These are phyloP conservation scores for Macaranga tanarius DNA, from an alignment of 441 rosid species.

Conservation along the genomic window DNA sequence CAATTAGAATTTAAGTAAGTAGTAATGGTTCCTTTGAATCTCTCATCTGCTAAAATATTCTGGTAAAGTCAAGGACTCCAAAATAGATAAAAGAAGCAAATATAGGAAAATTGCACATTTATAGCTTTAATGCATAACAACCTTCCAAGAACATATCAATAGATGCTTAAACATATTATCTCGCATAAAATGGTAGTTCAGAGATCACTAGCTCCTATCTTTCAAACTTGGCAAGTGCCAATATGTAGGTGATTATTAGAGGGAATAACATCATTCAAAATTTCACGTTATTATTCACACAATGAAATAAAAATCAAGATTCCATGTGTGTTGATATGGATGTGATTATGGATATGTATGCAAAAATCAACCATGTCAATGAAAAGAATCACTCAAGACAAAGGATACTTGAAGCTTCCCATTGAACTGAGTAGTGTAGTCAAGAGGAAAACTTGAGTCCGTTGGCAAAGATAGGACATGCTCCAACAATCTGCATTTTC, in stretches of 20 bases:
- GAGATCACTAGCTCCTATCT: not conserved
- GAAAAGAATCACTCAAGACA: slow-evolving; percentile 5
- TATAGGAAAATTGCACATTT: not conserved
- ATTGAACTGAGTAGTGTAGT: slow-evolving; percentile 66
- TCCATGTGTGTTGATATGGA: not conserved
- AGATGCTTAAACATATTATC: not conserved
- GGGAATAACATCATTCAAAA: not conserved
- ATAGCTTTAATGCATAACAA: not conserved
- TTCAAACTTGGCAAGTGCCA: not conserved
- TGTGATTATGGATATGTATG: not conserved
- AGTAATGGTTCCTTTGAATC: slow-evolving; percentile 61
- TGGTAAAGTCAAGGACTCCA: slow-evolving; percentile 48
- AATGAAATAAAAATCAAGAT: not conserved
- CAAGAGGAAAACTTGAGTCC: slow-evolving; percentile 63
- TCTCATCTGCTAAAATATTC: slow-evolving; percentile 59
- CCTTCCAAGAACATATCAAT: not conserved
- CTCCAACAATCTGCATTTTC: slow-evolving; percentile 66
- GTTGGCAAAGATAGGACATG: slow-evolving; percentile 69
- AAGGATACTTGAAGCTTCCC: slow-evolving; percentile 71
- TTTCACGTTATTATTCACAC: not conserved
- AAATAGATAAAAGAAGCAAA: not conserved
- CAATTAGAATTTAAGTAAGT: slow-evolving; percentile 47
- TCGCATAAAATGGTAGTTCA: not conserved
- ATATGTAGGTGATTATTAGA: not conserved
- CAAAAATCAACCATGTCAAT: not conserved